Base-by-base conservation (phyloP, 2,329 filamentous ascomycete genomes). In the Didymella pomorum region DNA sequence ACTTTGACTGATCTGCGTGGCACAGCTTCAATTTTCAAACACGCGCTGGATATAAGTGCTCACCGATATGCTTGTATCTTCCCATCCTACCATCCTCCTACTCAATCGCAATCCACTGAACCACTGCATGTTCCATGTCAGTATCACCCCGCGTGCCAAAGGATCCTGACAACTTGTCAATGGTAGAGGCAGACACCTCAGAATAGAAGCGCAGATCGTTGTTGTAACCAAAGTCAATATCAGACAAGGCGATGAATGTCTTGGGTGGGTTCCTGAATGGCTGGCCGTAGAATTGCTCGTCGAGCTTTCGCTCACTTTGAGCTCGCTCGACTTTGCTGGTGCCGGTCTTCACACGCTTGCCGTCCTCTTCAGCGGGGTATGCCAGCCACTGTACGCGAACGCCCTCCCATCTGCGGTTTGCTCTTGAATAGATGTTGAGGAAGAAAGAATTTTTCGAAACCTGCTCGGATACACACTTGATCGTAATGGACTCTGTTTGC, bases 101-200 rank as follows among this genome's bases (percentile, higher is more conserved):
- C 31, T 52, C 50, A 10, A 46, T 52, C 10, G 42, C 42, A 35
- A 46, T 9, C 41, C 42, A 52, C 50, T 52, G 41, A 2, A 37
- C 42, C 31, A 39, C 42, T 8, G 41, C 50, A 16, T 52, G 50
- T 7, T 45, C 50, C n/a, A 35, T 52, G 12, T 44, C 9, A 2
- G 49, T 33, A 16, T 52, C 26, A 16, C 12, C 28, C 28, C 28
- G 12, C 11, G 28, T 29, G 11, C n/a, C n/a, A n/a, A n/a, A n/a
- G n/a, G n/a, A n/a, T n/a, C n/a, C n/a, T n/a, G n/a, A n/a, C n/a
- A n/a, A n/a, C n/a, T n/a, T n/a, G n/a, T n/a, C n/a, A n/a, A n/a
- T n/a, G n/a, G n/a, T n/a, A n/a, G n/a, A n/a, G n/a, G n/a, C n/a
- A n/a, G n/a, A n/a, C n/a, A n/a, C n/a, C n/a, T n/a, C n/a, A n/a